Evolutionary conservation across 257 asterid genomes (phyloP).

Genomic region (Petunia axillaris): DNA sequence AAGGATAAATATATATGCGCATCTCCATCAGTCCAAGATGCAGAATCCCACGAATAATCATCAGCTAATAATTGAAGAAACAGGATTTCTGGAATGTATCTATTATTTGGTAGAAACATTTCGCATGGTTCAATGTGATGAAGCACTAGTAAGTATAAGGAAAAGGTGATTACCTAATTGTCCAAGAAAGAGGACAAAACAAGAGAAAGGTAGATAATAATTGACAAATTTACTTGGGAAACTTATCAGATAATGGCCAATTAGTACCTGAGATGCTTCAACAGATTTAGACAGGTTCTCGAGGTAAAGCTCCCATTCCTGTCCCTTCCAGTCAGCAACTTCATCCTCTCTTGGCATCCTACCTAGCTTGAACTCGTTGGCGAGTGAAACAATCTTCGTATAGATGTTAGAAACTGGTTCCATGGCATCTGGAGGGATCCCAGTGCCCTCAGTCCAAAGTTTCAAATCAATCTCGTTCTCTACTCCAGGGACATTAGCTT

Average conservation of each 20-base stretch:
- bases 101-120: background rate
- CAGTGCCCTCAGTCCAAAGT: slow-evolving; percentile 88
- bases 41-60: background rate
- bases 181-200: background rate
- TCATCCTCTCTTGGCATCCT: slow-evolving; percentile 93
- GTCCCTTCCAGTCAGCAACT: slow-evolving; percentile 92
- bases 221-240: background rate
- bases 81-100: background rate
- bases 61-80: background rate
- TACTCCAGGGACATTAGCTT: slow-evolving; percentile 81
- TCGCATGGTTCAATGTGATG: background rate
- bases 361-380: slow-evolving; percentile 79
- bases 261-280: slow-evolving; percentile 83
- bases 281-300: slow-evolving; percentile 77
- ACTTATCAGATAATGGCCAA: background rate
- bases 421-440: slow-evolving; percentile 94
- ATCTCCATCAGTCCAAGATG: background rate
- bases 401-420: slow-evolving; percentile 87
- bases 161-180: background rate
- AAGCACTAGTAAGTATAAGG: background rate
- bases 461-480: slow-evolving; percentile 71
- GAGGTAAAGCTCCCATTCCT: slow-evolving; percentile 93
- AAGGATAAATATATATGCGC: background rate
- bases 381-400: slow-evolving; percentile 71
- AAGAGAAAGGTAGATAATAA: background rate